A percentile compares a stretch with the other conserved stretches of the same genome.
phyloP scores from a whole-genome alignment of 106 monocot species.

The Dendrobium huoshanense region DNA sequence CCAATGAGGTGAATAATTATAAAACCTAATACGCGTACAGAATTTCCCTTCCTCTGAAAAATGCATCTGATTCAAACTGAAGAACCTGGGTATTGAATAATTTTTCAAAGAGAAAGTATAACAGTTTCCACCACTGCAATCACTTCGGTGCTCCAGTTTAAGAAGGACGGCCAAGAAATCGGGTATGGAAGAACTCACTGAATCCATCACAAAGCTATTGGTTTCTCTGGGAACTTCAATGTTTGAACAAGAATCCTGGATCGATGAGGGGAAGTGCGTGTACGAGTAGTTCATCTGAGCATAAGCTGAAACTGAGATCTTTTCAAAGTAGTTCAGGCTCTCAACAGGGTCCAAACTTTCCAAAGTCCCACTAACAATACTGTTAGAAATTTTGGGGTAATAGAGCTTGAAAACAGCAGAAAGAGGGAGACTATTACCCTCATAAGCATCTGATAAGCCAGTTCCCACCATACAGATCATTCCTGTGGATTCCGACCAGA shows the following conservation, averaged over 20 bases:
- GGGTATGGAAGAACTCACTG: not conserved
- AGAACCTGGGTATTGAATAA: not conserved
- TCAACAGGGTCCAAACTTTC: conserved; percentile 20
- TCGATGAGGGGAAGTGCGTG: conserved; percentile 16
- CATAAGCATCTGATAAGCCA: not conserved
- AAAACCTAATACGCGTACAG: conserved; percentile 18
- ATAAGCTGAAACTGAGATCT: conserved; percentile 28
- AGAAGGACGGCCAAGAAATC: not conserved
- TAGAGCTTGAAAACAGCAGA: conserved; percentile 43
- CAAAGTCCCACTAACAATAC: conserved; percentile 17
- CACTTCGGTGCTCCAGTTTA: conserved; percentile 10
- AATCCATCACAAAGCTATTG: not conserved
- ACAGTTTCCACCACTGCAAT: too few species aligned
- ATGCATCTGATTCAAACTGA: conserved; percentile 12
- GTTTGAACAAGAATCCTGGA: conserved; percentile 11
- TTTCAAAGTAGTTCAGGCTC: conserved; percentile 17
- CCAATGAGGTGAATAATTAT: not conserved
- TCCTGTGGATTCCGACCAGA: conserved; percentile 2
- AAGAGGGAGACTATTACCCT: conserved; percentile 3
- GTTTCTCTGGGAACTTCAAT: conserved; percentile 7
- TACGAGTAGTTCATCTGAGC: conserved; percentile 26
- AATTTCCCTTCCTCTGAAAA: conserved; percentile 19
- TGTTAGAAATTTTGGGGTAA: conserved; percentile 18
- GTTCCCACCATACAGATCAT: conserved; percentile 15
- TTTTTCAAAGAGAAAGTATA: conserved; percentile 4